phyloP scores from a whole-genome alignment of 345 rosid genomes.

The Aegle marmelos region DNA sequence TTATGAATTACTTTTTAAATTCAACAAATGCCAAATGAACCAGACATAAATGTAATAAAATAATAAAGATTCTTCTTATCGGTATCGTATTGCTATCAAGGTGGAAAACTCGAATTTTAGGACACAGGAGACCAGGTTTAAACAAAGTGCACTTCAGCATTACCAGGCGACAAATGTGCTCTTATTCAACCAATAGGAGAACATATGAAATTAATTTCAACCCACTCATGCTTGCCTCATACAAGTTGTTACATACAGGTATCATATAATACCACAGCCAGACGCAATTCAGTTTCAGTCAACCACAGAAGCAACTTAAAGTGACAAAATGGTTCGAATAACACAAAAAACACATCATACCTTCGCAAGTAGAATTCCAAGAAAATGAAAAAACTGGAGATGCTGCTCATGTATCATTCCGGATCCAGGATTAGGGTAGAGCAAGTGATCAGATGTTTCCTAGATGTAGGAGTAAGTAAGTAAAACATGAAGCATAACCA shows the following conservation, averaged over 20 bases:
- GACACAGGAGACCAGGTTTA: not conserved
- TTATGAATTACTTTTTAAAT: too few species aligned
- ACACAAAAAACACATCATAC: slow-evolving; percentile 32
- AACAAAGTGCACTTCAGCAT: not conserved
- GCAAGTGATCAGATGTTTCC: slow-evolving; percentile 97
- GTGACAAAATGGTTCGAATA: not conserved
- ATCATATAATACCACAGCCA: not conserved
- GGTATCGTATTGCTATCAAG: not conserved
- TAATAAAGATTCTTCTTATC: not conserved
- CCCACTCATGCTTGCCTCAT: not conserved
- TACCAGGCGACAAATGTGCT: not conserved
- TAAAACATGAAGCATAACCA: not conserved
- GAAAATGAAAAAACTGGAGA: slow-evolving; percentile 93
- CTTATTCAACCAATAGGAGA: not conserved
- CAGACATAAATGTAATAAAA: not conserved
- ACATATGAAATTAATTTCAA: not conserved
- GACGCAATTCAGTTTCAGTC: not conserved
- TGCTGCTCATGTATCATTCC: slow-evolving; percentile 96
- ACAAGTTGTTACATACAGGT: not conserved
- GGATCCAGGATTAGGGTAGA: slow-evolving; percentile 98
- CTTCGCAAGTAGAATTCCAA: slow-evolving; percentile 90
- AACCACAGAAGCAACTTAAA: not conserved
- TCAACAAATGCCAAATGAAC: not conserved
- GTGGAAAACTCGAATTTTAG: not conserved
- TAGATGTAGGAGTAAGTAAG: slow-evolving; percentile 30